phyloP scores from a whole-genome alignment of 73 alveolate species.

The Paramecium caudatum region DNA sequence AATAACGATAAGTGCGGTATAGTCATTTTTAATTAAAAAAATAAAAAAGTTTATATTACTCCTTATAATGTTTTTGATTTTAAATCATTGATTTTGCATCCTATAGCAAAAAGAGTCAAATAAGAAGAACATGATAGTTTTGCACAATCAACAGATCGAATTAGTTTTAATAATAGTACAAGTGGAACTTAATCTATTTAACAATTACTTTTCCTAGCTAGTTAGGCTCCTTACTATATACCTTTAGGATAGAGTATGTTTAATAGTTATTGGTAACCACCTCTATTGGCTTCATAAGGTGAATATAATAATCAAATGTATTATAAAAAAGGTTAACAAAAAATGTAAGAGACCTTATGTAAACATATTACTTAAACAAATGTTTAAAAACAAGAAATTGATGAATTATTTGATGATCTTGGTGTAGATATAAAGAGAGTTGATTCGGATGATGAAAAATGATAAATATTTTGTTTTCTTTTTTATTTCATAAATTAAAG shows the following conservation, averaged over 20 bases:
- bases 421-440: constrained; percentile 53
- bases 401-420: neutral
- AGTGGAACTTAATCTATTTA: constrained; percentile 10
- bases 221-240: neutral
- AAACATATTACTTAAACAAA: neutral
- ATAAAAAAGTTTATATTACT: constrained; percentile 26
- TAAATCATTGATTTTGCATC: neutral
- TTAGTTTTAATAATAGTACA: neutral
- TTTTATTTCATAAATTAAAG: neutral
- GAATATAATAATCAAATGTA: neutral
- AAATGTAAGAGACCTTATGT: neutral
- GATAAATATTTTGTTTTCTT: neutral
- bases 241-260: constrained; percentile 10
- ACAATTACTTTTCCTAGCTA: neutral
- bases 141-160: constrained; percentile 6
- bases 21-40: constrained; percentile 28
- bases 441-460: constrained; percentile 42
- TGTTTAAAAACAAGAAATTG: neutral
- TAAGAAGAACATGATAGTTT: neutral
- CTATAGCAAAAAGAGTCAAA: neutral
- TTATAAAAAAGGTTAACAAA: neutral
- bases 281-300: neutral
- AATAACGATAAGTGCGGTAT: constrained; percentile 39
- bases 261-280: constrained; percentile 49
- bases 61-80: constrained; percentile 48